Evolutionary conservation across 2,329 filamentous ascomycete genomes (phyloP).

Genomic region (Lizonia empirigonia): DNA sequence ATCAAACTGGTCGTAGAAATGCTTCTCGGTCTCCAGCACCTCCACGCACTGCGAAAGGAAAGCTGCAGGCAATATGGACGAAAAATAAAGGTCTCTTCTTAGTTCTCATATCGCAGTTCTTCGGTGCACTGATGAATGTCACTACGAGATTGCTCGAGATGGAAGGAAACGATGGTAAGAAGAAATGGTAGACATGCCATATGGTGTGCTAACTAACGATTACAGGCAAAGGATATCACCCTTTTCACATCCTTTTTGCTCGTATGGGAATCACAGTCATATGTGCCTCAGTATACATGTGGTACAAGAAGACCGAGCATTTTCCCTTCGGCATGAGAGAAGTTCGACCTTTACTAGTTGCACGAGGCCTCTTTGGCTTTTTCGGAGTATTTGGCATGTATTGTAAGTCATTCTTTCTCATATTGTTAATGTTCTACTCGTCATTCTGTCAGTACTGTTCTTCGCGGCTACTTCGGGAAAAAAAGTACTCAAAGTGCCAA

Average conservation of each 20-base stretch:
- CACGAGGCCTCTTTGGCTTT: constrained; percentile 72
- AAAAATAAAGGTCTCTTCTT: constrained; percentile 74
- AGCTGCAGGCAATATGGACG: constrained; percentile 57
- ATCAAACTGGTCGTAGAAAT: constrained; percentile 23
- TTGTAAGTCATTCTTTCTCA: constrained; percentile 49
- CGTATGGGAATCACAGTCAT: constrained; percentile 77
- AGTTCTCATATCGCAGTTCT: constrained; percentile 77
- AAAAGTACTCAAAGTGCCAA: background rate
- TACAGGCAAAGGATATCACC: constrained; percentile 70
- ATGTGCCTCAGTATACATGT: constrained; percentile 74
- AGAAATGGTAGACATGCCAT: no score
- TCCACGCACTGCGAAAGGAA: constrained; percentile 27
- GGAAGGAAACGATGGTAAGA: constrained; percentile 62
- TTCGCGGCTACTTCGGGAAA: background rate
- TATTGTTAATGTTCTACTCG: background rate
- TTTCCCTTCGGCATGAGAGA: constrained; percentile 72
- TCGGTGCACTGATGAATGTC: constrained; percentile 85
- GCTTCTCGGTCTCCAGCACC: constrained; percentile 32
- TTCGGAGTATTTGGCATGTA: constrained; percentile 82
- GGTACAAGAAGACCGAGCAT: constrained; percentile 67
- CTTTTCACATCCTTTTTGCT: constrained; percentile 77
- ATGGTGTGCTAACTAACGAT: background rate
- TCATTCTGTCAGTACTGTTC: background rate
- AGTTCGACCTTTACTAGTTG: constrained; percentile 70
- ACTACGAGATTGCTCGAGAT: constrained; percentile 76